These are phyloP conservation scores for Penicillium longicatenatum DNA, from an alignment of 495 filamentous ascomycete species.

Conservation along the genomic window DNA sequence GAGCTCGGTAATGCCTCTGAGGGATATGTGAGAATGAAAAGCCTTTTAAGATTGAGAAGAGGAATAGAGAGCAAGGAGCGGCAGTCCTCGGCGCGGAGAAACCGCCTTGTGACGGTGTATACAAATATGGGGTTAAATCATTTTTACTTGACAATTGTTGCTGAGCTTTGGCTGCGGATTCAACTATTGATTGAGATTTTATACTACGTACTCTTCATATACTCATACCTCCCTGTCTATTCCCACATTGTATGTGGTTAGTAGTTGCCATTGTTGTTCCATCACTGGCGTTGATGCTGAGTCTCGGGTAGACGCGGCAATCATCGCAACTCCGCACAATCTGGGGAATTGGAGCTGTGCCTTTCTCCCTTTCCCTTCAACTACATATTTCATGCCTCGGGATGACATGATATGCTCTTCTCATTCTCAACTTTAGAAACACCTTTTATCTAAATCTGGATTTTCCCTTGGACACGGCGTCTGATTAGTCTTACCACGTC, in stretches of 20 bases:
- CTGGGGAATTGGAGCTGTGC: conserved; percentile 27
- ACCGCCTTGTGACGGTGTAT: conserved; percentile 10
- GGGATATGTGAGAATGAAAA: conserved; percentile 2
- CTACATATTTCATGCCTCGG: neutral
- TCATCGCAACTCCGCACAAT: conserved; percentile 43
- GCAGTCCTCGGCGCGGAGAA: conserved; percentile 30
- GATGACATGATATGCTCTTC: neutral
- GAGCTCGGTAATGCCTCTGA: neutral
- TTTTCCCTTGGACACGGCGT: neutral
- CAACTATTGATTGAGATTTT: neutral
- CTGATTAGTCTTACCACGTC: conserved; percentile 7
- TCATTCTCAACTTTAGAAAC: neutral
- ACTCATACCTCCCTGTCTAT: neutral
- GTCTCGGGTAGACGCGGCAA: conserved; percentile 45
- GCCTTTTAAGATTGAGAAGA: conserved; percentile 16
- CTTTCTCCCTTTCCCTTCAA: conserved; percentile 6
- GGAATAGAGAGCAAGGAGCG: conserved; percentile 14
- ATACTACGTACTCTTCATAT: no score
- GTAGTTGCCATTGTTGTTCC: neutral
- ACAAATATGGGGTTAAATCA: neutral
- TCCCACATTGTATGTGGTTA: neutral
- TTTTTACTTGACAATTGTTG: neutral
- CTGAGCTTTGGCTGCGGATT: neutral
- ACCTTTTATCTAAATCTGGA: neutral
- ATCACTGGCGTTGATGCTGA: conserved; percentile 12